Evolutionary conservation across 164 flowering plant species (phyloP), one percentile per base, ranked within the genome.

Genomic region (Tetrastigma voinierianum): DNA sequence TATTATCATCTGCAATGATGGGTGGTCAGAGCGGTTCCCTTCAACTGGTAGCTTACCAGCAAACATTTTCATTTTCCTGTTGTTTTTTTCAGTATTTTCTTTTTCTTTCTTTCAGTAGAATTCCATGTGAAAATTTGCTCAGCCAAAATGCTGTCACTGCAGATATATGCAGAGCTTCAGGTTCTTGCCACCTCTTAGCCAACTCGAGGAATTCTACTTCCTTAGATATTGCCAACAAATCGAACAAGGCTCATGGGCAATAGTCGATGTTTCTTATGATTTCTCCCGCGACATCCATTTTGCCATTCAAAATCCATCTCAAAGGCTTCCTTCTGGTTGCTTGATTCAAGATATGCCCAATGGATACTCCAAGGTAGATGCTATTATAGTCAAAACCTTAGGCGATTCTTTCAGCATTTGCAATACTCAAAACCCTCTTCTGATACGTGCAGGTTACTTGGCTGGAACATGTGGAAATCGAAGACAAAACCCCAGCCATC

Each of bases 391-490:
- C n/a, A n/a, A 24, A 32, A 10, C 8, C 2, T n/a, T n/a, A n/a
- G n/a, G 13, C 19, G 11, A 19, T 2, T 44, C 2, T 51, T n/a
- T 2, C 40, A 11, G 19, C 18, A 51, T 25, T n/a, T 21, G n/a
- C n/a, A n/a, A 3, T 8, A 17, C 59, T 64, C 11, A 52, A 5
- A 19, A 52, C 55, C n/a, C 45, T 65, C 23, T 46, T 48, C 53
- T 72, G 45, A 61, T 43, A 19, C 56, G 57, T 10, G 20, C 32
- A 86, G 90, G 85, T 86, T 46, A 76, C 83, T 16, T 86, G 90
- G 90, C 64, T 84, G n/a, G 90, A 86, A 46, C 87, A 86, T 74
- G 80, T 78, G 66, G 88, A 82, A 67, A 62, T 86, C 5, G 88
- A 84, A 66, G 90, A 84, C 16, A 78, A 63, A 74, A 24, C 73